Conservation (phyloP, 805 yeast genomes). For the Myxozyma nipponensis region DNA sequence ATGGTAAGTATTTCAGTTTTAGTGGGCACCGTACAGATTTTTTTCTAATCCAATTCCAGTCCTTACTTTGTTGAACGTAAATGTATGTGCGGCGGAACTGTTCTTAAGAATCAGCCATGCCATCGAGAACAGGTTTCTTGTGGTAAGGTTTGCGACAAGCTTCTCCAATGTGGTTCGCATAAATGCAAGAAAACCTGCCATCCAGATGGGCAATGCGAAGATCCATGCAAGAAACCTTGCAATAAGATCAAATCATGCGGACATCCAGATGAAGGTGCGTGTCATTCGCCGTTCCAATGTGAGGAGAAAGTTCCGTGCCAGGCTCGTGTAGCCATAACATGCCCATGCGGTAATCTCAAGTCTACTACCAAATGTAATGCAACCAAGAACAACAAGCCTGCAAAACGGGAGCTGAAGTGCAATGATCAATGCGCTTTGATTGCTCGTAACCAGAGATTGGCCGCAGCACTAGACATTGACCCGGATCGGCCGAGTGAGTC, state of each 20-base stretch:
- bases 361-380: conserved; percentile 57
- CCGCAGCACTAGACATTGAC: conserved; percentile 56
- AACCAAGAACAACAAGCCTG: conserved; percentile 34
- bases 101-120: conserved; percentile 63
- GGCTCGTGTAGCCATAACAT: conserved; percentile 48
- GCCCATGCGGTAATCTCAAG: conserved; percentile 61
- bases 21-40: not conserved
- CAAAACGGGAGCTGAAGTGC: conserved; percentile 51
- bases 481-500: conserved; percentile 29
- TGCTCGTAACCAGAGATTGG: conserved; percentile 57
- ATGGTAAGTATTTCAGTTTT: conserved; percentile 44
- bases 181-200: conserved; percentile 57
- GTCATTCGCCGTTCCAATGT: conserved; percentile 54
- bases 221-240: conserved; percentile 59
- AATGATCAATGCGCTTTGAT: conserved; percentile 63
- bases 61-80: conserved; percentile 53
- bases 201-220: conserved; percentile 54
- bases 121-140: conserved; percentile 68
- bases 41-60: conserved; percentile 16
- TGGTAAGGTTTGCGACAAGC: conserved; percentile 56
- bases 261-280: conserved; percentile 58
- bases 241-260: conserved; percentile 55
- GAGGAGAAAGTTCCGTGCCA: conserved; percentile 50
- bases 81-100: conserved; percentile 60
- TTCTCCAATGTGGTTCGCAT: conserved; percentile 49